A percentile compares a stretch with the other conserved stretches of the same genome.
These are phyloP conservation scores for Stylosanthes scabra DNA, from an alignment of 331 rosid genomes.

Conservation along the genomic window DNA sequence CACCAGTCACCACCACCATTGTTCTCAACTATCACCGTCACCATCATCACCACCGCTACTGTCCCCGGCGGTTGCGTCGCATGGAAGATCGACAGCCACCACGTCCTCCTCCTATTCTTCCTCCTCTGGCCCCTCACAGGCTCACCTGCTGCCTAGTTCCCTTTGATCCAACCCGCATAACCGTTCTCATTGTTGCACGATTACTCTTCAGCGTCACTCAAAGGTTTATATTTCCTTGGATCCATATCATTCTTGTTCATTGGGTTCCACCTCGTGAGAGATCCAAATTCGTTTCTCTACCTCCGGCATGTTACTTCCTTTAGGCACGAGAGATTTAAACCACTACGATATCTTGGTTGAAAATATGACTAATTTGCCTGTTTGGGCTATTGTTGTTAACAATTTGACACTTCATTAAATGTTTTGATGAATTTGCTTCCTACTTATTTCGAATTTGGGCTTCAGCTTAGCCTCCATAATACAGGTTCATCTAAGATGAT, in stretches of 20 bases:
- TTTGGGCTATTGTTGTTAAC: slow-evolving; percentile 97
- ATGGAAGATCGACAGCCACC: slow-evolving; percentile 83
- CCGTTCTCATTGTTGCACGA: slow-evolving; percentile 70
- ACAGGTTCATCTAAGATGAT: slow-evolving; percentile 98
- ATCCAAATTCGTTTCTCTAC: slow-evolving; percentile 95
- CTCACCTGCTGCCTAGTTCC: slow-evolving; percentile 84
- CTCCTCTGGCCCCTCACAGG: slow-evolving; percentile 90
- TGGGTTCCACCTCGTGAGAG: slow-evolving; percentile 99
- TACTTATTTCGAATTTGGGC: slow-evolving; percentile 92
- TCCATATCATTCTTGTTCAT: slow-evolving; percentile 93
- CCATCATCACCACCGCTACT: too few species aligned
- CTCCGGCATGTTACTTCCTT: slow-evolving; percentile 90
- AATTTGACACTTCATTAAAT: slow-evolving; percentile 97
- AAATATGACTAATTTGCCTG: slow-evolving; percentile 80
- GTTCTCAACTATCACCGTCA: too few species aligned
- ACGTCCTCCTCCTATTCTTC: slow-evolving; percentile 82
- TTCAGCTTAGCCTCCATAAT: slow-evolving; percentile 90
- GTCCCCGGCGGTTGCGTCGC: slow-evolving; percentile 99
- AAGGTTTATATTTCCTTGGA: slow-evolving; percentile 94
- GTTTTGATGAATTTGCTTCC: slow-evolving; percentile 99
- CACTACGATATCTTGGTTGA: slow-evolving; percentile 75
- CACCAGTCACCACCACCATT: too few species aligned
- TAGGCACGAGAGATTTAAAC: slow-evolving; percentile 75
- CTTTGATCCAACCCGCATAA: slow-evolving; percentile 65
- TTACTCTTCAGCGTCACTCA: slow-evolving; percentile 94